Evolutionary conservation across 805 yeast genomes (phyloP).

Genomic region (Hanseniaspora thailandica): DNA sequence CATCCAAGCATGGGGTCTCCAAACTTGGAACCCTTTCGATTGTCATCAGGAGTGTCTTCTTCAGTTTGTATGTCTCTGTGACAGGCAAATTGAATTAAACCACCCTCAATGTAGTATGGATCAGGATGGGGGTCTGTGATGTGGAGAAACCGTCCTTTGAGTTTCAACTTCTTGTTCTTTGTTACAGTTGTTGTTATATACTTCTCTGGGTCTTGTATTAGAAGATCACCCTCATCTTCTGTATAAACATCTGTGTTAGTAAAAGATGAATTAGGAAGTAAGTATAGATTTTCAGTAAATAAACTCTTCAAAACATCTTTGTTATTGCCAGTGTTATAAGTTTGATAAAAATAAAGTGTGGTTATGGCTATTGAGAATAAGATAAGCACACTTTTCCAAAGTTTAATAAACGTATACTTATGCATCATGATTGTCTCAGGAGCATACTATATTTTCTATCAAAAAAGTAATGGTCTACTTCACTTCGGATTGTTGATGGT

Average conservation of each 20-base stretch:
- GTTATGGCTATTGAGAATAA: background rate
- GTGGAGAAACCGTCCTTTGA: conserved; percentile 75
- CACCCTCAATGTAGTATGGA: conserved; percentile 45
- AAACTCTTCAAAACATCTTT: background rate
- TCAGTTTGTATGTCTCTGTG: conserved; percentile 24
- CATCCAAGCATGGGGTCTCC: conserved; percentile 72
- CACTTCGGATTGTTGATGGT: too few species aligned
- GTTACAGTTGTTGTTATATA: background rate
- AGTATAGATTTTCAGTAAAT: background rate
- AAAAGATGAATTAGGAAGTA: background rate
- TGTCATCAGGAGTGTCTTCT: background rate
- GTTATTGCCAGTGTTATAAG: background rate
- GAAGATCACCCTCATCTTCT: background rate
- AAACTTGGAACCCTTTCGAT: conserved; percentile 42
- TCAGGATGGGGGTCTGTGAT: conserved; percentile 84
- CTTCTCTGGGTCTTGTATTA: background rate
- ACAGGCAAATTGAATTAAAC: conserved; percentile 41
- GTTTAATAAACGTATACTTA: background rate
- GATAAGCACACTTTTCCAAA: background rate
- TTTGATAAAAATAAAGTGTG: background rate
- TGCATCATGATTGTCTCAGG: too few species aligned
- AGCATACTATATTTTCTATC: too few species aligned
- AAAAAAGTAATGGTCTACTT: too few species aligned
- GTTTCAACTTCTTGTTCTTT: background rate
- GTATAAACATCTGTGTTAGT: background rate